phyloP scores from a whole-genome alignment of 306 rosid species.

The Begonia peltatifolia region DNA sequence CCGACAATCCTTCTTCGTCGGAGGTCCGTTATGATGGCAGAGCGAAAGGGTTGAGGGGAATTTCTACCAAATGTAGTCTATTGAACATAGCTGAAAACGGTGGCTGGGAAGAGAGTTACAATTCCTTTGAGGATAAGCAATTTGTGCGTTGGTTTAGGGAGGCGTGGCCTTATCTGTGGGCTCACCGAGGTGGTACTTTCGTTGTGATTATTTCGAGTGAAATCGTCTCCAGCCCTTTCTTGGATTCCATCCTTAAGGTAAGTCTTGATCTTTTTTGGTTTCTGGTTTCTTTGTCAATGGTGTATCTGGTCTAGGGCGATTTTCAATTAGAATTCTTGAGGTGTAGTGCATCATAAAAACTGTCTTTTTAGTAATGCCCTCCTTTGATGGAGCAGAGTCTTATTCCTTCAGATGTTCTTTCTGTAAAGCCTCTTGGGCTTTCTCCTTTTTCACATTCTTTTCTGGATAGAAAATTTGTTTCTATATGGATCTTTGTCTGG shows the following conservation, averaged over 20 bases:
- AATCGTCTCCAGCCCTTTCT: constrained; percentile 44
- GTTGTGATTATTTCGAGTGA: constrained; percentile 83
- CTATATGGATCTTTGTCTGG: no score
- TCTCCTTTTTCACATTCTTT: no score
- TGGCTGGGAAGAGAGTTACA: constrained; percentile 26
- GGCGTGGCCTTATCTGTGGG: constrained; percentile 92
- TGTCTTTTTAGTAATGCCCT: no score
- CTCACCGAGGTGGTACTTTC: constrained; percentile 70
- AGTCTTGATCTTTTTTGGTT: constrained; percentile 3
- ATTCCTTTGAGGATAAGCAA: constrained; percentile 53
- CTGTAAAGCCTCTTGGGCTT: no score
- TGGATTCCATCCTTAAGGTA: constrained; percentile 85
- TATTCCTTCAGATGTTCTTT: no score
- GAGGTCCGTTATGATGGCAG: background rate
- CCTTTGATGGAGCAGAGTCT: no score
- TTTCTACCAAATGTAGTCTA: constrained; percentile 11
- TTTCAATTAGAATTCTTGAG: no score
- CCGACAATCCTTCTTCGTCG: constrained; percentile 3
- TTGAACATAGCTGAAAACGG: constrained; percentile 17
- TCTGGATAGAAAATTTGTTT: no score
- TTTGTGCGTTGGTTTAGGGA: constrained; percentile 85
- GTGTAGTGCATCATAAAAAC: no score
- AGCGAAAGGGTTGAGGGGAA: constrained; percentile 7
- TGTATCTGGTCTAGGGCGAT: no score
- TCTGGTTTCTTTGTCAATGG: background rate